Evolutionary conservation across 441 rosid species (phyloP), one percentile per base, ranked within the genome.

Genomic region (Codiaeum variegatum): DNA sequence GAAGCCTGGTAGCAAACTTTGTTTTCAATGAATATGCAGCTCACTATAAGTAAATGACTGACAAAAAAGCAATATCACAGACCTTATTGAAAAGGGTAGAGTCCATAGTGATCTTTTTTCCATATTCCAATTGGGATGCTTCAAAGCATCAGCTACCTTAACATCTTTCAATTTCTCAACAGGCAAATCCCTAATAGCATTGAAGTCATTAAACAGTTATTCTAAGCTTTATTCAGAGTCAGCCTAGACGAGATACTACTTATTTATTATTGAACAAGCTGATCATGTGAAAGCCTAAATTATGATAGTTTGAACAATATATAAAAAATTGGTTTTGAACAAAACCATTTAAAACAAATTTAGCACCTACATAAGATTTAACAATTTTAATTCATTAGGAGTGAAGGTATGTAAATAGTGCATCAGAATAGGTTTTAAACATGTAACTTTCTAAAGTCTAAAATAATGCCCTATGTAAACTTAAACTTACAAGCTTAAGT

Each of bases 41-140:
- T 66, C 34, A 54, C 61, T 13, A n/a, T 21, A 38, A 66, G 66
- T 40, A 15, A 54, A 63, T 55, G 36, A 58, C 60, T 47, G 58
- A 70, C 29, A 67, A 34, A 34, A 65, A 47, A 32, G 47, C 36
- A 75, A 71, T 16, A 62, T 69, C 58, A 47, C 69, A 73, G 52
- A 91, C 97, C 97, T 94, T 92, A 69, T 94, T 94, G 82, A 94
- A 94, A 76, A 94, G 96, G 19, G 97, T 94, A 6, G 98, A 94
- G 84, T 94, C 97, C 60, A 94, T 93, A 0, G 97, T 94, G 73
- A 94, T 86, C 86, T 94, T 94, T 81, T 91, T 94, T 74, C 98
- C 98, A 94, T 89, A 76, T 59, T 85, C 97, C 97, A 94, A 82
- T 85, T 92, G 18, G 97, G 97, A 85, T 94, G 97, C 83, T 94